Evolutionary conservation across 2,329 filamentous ascomycete species (phyloP).

Genomic region (Cylindrodendrum hubeiense): DNA sequence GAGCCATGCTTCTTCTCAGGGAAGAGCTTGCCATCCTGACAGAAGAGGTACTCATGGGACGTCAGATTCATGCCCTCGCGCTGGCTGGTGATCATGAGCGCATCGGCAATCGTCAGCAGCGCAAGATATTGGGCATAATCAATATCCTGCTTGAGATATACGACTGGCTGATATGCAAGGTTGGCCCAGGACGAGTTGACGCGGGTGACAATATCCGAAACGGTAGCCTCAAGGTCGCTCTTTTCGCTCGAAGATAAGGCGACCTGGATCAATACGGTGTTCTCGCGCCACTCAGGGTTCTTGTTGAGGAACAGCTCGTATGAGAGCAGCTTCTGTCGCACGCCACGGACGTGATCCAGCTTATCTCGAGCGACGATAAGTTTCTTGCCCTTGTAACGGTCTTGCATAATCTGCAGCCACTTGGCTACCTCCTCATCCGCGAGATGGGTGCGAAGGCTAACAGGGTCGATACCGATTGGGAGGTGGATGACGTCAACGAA

Average conservation of each 20-base stretch:
- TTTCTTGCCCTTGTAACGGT: slow-evolving; percentile 88
- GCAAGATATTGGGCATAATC: slow-evolving; percentile 94
- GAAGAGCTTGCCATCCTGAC: slow-evolving; percentile 83
- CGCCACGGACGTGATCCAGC: slow-evolving; percentile 91
- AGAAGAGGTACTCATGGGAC: slow-evolving; percentile 92
- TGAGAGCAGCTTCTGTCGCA: slow-evolving; percentile 91
- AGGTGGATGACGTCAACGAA: slow-evolving; percentile 90
- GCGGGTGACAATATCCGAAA: slow-evolving; percentile 93
- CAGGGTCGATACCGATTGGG: slow-evolving; percentile 92
- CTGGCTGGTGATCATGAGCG: slow-evolving; percentile 93
- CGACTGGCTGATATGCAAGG: slow-evolving; percentile 89
- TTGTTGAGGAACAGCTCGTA: slow-evolving; percentile 96
- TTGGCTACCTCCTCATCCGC: slow-evolving; percentile 78
- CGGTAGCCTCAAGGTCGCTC: slow-evolving; percentile 85
- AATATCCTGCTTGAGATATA: slow-evolving; percentile 96
- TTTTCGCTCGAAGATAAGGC: slow-evolving; percentile 92
- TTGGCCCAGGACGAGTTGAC: slow-evolving; percentile 95
- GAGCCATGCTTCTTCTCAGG: slow-evolving; percentile 85
- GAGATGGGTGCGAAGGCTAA: slow-evolving; percentile 78
- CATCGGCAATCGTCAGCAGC: slow-evolving; percentile 88
- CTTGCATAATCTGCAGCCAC: slow-evolving; percentile 84
- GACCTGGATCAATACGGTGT: slow-evolving; percentile 92
- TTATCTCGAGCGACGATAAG: slow-evolving; percentile 95
- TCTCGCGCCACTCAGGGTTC: slow-evolving; percentile 89
- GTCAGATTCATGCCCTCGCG: slow-evolving; percentile 98